Percentiles rank a stretch among this genome's conserved stretches.
phyloP scores from a whole-genome alignment of 129 eudicot genomes.

The Tanacetum coccineum region DNA sequence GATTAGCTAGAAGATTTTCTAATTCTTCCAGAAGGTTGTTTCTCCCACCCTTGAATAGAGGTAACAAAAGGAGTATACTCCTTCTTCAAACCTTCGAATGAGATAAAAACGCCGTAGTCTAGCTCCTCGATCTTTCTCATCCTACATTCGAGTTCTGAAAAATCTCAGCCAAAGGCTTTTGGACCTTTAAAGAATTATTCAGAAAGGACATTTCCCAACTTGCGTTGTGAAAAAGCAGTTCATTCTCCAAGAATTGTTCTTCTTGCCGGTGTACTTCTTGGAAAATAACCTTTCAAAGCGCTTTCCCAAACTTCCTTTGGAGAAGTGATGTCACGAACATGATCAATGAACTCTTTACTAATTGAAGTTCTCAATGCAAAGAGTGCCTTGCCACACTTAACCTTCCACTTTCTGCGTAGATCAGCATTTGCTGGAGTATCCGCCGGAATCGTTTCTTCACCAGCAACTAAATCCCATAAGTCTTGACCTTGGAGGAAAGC shows the following conservation, averaged over 20 bases:
- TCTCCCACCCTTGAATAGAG: slow-evolving; percentile 24
- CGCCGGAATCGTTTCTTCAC: neutral
- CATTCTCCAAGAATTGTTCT: too few relatives aligned
- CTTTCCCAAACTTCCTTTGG: neutral
- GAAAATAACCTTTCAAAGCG: neutral
- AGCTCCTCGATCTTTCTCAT: slow-evolving; percentile 5
- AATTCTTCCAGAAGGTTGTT: slow-evolving; percentile 19
- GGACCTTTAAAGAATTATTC: neutral
- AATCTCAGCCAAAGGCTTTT: slow-evolving; percentile 17
- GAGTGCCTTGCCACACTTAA: slow-evolving; percentile 18
- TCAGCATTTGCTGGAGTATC: neutral
- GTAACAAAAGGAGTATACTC: slow-evolving; percentile 23
- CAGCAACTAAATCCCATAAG: slow-evolving; percentile 16
- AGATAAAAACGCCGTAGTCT: neutral
- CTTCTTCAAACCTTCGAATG: slow-evolving; percentile 16
- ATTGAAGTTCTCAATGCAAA: slow-evolving; percentile 24
- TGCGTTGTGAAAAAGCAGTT: too few relatives aligned
- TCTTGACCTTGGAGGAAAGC: slow-evolving; percentile 15
- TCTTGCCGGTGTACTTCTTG: neutral
- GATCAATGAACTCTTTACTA: slow-evolving; percentile 19
- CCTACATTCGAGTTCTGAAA: neutral
- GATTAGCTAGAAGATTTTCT: slow-evolving; percentile 17
- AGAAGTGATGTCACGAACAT: slow-evolving; percentile 8
- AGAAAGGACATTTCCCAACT: neutral
- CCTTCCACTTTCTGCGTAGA: slow-evolving; percentile 19